Evolutionary conservation across 2,329 filamentous ascomycete genomes (phyloP).

Genomic region (Beauveria asiatica): DNA sequence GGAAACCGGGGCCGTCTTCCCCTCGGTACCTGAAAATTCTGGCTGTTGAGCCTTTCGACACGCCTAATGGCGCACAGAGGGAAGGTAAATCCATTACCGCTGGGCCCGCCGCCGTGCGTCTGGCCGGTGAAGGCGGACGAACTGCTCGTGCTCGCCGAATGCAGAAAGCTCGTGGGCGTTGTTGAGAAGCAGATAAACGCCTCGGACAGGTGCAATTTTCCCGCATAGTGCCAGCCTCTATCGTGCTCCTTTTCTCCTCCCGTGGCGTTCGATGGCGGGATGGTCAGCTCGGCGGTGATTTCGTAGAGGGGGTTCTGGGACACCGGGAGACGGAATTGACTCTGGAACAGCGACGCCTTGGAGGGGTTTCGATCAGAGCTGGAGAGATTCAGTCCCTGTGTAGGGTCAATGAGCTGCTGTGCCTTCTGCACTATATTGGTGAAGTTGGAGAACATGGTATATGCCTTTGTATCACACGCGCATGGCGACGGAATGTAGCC

Average conservation of each 20-base stretch:
- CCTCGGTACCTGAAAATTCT: constrained; percentile 60
- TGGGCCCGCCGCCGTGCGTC: constrained; percentile 84
- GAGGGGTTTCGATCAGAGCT: constrained; percentile 74
- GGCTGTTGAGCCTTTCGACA: constrained; percentile 87
- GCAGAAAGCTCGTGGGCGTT: constrained; percentile 77
- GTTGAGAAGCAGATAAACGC: constrained; percentile 95
- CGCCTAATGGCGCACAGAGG: constrained; percentile 85
- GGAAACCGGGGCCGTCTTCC: neutral
- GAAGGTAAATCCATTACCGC: constrained; percentile 91
- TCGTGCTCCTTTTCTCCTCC: constrained; percentile 64
- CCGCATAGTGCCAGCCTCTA: constrained; percentile 79
- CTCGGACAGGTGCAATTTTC: constrained; percentile 89
- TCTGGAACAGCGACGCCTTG: constrained; percentile 87
- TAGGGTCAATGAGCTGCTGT: constrained; percentile 88
- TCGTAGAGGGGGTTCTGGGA: constrained; percentile 91
- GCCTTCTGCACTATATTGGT: constrained; percentile 89
- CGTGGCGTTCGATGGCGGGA: constrained; percentile 62
- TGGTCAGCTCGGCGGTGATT: constrained; percentile 90
- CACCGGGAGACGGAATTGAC: constrained; percentile 90
- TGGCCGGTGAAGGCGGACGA: constrained; percentile 85
- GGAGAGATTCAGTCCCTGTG: constrained; percentile 64
- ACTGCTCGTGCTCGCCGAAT: constrained; percentile 67
- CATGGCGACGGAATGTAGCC: constrained; percentile 7
- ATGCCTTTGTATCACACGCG: constrained; percentile 7
- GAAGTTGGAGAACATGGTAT: constrained; percentile 50